Evolutionary conservation across 2,329 filamentous ascomycete genomes (phyloP).

Genomic region (Apiospora marii): DNA sequence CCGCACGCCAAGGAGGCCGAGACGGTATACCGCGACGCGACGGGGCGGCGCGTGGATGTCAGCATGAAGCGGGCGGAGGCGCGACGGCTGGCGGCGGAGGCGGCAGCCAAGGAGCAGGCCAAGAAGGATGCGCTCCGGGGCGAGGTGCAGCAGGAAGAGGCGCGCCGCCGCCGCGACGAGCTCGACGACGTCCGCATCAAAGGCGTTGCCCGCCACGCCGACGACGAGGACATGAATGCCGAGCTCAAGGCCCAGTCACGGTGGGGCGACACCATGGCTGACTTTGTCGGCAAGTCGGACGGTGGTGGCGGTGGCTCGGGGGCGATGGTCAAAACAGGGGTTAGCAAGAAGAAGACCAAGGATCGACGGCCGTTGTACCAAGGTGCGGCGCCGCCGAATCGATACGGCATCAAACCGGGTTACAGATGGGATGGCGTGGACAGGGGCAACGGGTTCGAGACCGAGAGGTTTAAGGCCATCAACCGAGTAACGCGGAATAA

Average conservation of each 20-base stretch:
- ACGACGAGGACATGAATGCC: slow-evolving; percentile 86
- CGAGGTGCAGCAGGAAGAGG: slow-evolving; percentile 80
- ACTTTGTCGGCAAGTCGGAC: slow-evolving; percentile 69
- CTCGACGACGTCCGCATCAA: slow-evolving; percentile 85
- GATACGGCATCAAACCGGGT: slow-evolving; percentile 91
- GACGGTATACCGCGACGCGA: slow-evolving; percentile 95
- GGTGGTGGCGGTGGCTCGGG: slow-evolving; percentile 24
- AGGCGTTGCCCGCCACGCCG: slow-evolving; percentile 79
- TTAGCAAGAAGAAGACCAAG: slow-evolving; percentile 42
- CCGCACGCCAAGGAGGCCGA: slow-evolving; percentile 65
- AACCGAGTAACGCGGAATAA: slow-evolving; percentile 80
- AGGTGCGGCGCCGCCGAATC: slow-evolving; percentile 84
- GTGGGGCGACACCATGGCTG: slow-evolving; percentile 95
- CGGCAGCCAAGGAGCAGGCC: slow-evolving; percentile 76
- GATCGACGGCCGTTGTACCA: slow-evolving; percentile 73
- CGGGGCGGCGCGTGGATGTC: slow-evolving; percentile 91
- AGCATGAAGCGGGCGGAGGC: slow-evolving; percentile 89
- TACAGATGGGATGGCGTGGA: slow-evolving; percentile 98
- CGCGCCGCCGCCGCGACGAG: slow-evolving; percentile 68
- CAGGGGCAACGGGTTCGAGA: slow-evolving; percentile 91
- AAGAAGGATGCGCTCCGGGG: slow-evolving; percentile 79
- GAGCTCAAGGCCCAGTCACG: slow-evolving; percentile 78
- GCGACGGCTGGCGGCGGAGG: slow-evolving; percentile 68
- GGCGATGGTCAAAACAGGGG: slow-evolving; percentile 31
- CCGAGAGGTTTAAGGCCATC: slow-evolving; percentile 87